Percentiles rank a stretch among this genome's conserved stretches.
Evolutionary conservation across 2,329 filamentous ascomycete genomes (phyloP).

Genomic region (Colletotrichum sp.): DNA sequence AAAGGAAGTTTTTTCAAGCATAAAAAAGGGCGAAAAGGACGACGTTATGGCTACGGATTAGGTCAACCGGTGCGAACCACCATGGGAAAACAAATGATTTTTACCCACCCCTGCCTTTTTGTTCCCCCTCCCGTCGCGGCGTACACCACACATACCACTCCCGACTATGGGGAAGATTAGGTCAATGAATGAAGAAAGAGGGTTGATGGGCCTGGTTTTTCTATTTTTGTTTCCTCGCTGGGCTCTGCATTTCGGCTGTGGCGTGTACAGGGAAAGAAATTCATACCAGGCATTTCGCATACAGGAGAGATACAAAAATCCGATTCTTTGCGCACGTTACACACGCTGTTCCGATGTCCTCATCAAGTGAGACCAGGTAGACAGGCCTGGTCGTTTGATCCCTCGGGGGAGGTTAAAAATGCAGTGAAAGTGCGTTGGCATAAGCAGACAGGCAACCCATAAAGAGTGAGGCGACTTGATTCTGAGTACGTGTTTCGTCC

Average conservation of each 20-base stretch:
- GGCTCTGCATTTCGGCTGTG: slow-evolving; percentile 59
- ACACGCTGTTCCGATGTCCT: not conserved
- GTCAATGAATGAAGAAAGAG: slow-evolving; percentile 1
- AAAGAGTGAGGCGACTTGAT: no score
- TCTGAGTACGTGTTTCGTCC: no score
- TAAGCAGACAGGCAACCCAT: no score
- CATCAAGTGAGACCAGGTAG: no score
- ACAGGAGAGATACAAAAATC: slow-evolving; percentile 43
- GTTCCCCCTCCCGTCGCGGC: not conserved
- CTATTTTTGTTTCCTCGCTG: slow-evolving; percentile 37
- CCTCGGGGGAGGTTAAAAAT: no score
- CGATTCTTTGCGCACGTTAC: slow-evolving; percentile 25
- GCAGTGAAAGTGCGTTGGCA: no score
- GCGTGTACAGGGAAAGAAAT: slow-evolving; percentile 53
- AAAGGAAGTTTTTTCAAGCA: slow-evolving; percentile 51
- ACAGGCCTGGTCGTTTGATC: no score
- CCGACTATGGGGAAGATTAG: not conserved
- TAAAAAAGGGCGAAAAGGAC: slow-evolving; percentile 22
- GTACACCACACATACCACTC: not conserved
- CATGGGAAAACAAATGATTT: slow-evolving; percentile 14
- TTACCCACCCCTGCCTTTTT: not conserved
- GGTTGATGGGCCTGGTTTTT: slow-evolving; percentile 24
- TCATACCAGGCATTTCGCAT: slow-evolving; percentile 57
- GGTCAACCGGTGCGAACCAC: slow-evolving; percentile 21
- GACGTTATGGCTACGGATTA: slow-evolving; percentile 24